A percentile compares a stretch with the other conserved stretches of the same genome.
Evolutionary conservation across 192 early-diverging fungal genomes (phyloP).

Genomic region (Diversispora epigaea): DNA sequence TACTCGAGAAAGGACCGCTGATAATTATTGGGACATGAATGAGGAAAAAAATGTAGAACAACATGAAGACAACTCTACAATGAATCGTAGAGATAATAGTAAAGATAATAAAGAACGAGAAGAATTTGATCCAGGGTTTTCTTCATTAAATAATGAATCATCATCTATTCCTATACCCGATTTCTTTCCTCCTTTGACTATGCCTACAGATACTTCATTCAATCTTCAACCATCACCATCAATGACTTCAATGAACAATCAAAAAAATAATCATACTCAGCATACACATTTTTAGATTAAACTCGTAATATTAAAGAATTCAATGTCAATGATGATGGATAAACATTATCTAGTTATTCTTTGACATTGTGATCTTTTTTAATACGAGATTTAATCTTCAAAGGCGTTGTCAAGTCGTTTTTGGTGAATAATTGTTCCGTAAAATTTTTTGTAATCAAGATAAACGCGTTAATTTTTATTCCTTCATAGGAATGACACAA

Average conservation of each 20-base stretch:
- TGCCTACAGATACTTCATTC: background rate
- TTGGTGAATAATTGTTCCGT: too few relatives aligned
- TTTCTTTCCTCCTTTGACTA: background rate
- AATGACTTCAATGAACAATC: background rate
- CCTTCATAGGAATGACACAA: too few relatives aligned
- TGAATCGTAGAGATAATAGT: background rate
- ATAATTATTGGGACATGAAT: slow-evolving; percentile 6
- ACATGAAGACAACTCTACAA: background rate
- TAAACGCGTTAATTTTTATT: too few relatives aligned
- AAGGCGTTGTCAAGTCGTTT: too few relatives aligned
- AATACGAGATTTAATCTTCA: too few relatives aligned
- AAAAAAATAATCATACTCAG: background rate
- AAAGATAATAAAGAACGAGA: slow-evolving; percentile 10
- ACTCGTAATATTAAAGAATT: too few relatives aligned
- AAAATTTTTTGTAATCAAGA: too few relatives aligned
- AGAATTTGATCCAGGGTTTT: background rate
- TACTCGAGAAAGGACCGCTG: background rate
- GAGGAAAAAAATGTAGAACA: background rate
- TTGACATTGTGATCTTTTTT: too few relatives aligned
- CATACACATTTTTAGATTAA: too few relatives aligned
- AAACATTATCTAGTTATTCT: too few relatives aligned
- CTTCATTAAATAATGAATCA: background rate
- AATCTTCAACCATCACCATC: background rate
- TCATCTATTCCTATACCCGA: background rate
- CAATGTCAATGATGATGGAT: too few relatives aligned